These are phyloP conservation scores for Phlebiopsis gigantea DNA, from an alignment of 768 basidiomycete genomes.

Conservation along the genomic window DNA sequence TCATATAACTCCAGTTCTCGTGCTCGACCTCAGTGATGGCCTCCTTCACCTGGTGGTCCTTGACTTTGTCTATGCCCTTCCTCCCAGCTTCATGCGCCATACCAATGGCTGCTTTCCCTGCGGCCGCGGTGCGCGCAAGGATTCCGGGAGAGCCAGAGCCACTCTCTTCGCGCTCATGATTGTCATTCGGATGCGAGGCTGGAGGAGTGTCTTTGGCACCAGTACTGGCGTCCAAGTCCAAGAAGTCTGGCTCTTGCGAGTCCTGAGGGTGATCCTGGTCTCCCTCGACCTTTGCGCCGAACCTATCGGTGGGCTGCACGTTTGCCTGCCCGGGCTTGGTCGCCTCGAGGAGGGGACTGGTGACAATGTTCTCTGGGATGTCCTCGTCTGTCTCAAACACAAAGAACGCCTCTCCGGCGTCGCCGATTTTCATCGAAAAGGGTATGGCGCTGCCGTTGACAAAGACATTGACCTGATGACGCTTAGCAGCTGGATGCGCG, in stretches of 20 bases:
- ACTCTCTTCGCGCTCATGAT: background rate
- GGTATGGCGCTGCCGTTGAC: constrained; percentile 86
- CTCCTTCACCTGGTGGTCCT: constrained; percentile 20
- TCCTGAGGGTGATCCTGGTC: constrained; percentile 11
- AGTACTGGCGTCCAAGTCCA: constrained; percentile 66
- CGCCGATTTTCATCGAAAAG: constrained; percentile 97
- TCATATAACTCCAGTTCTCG: constrained; percentile 10
- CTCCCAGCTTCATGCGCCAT: constrained; percentile 24
- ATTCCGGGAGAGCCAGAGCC: constrained; percentile 5
- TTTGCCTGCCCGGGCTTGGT: constrained; percentile 36
- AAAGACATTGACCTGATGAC: constrained; percentile 71
- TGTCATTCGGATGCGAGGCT: background rate
- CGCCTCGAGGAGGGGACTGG: constrained; percentile 81
- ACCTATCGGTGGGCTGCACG: constrained; percentile 32
- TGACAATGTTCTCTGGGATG: constrained; percentile 88
- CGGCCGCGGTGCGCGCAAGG: constrained; percentile 20
- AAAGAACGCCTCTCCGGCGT: constrained; percentile 98
- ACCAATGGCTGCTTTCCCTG: constrained; percentile 24
- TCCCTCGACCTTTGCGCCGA: constrained; percentile 36
- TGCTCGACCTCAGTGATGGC: constrained; percentile 15
- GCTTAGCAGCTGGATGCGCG: background rate
- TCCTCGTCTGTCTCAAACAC: constrained; percentile 96
- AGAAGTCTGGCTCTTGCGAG: constrained; percentile 67
- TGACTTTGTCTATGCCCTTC: constrained; percentile 21
- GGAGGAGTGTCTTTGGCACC: constrained; percentile 2